A percentile compares a stretch with the other conserved stretches of the same genome.
Evolutionary conservation across 2,329 filamentous ascomycete genomes (phyloP).

Genomic region (Colletotrichum orbiculare): DNA sequence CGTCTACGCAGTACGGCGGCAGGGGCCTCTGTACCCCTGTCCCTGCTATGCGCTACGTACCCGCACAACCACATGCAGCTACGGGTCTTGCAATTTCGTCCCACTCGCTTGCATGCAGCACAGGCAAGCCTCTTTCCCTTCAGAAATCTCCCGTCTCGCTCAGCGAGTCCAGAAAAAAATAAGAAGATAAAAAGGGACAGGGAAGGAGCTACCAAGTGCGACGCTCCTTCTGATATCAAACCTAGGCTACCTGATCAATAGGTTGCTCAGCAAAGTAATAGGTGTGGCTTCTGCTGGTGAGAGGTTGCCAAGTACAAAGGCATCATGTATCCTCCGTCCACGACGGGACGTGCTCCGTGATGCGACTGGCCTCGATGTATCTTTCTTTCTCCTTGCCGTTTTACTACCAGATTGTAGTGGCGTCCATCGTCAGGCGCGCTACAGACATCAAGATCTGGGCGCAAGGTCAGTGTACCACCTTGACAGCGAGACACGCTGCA

Average conservation of each 20-base stretch:
- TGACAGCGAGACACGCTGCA: not conserved
- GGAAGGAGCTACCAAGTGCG: conserved; percentile 27
- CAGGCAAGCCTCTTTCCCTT: conserved; percentile 20
- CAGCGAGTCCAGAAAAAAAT: too few species aligned
- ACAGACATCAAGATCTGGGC: not conserved
- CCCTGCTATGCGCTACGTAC: conserved; percentile 10
- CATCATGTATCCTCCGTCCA: not conserved
- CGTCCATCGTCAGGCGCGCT: not conserved
- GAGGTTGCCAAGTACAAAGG: not conserved
- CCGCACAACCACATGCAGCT: conserved; percentile 13
- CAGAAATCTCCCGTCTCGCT: too few species aligned
- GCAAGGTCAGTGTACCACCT: conserved; percentile 23
- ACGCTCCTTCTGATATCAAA: conserved; percentile 2
- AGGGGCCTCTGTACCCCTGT: not conserved
- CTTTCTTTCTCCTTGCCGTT: not conserved
- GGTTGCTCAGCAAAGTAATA: too few species aligned
- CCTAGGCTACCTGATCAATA: too few species aligned
- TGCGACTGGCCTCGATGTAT: not conserved
- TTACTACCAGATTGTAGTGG: not conserved
- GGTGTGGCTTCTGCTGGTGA: too few species aligned
- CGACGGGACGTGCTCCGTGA: conserved; percentile 1
- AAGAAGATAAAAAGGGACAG: conserved; percentile 8
- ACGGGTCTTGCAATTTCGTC: conserved; percentile 37
- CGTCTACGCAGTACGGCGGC: conserved; percentile 6
- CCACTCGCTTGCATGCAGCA: conserved; percentile 34